Evolutionary conservation across 73 alveolate genomes (phyloP).

Genomic region (Tetrahymena malaccensis): DNA sequence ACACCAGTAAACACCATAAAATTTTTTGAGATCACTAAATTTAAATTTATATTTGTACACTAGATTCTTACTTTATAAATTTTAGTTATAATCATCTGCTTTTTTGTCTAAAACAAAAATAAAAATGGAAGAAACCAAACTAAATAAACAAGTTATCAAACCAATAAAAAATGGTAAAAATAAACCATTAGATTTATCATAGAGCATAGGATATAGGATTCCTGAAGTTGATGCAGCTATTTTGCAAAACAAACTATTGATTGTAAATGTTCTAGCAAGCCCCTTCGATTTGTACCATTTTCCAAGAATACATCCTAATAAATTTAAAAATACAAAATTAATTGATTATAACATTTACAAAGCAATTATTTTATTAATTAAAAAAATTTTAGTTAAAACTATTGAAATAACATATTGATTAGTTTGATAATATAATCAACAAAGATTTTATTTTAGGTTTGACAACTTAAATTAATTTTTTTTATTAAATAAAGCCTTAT

Average conservation of each 20-base stretch:
- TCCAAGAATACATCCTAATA: not conserved
- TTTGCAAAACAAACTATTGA: not conserved
- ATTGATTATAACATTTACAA: too few relatives aligned
- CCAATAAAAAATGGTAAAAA: not conserved
- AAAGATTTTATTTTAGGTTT: too few relatives aligned
- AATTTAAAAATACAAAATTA: not conserved
- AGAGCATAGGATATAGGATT: not conserved
- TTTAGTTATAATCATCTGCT: not conserved
- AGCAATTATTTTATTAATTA: too few relatives aligned
- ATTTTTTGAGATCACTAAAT: not conserved
- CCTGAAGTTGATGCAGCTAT: not conserved
- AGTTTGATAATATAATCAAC: too few relatives aligned
- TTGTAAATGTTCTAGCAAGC: not conserved
- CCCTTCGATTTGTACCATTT: not conserved
- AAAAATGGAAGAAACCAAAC: not conserved
- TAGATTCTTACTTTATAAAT: not conserved
- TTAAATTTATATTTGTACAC: not conserved
- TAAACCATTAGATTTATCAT: not conserved
- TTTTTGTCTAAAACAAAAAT: not conserved
- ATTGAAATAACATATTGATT: too few relatives aligned
- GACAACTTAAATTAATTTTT: too few relatives aligned
- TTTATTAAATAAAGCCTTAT: too few relatives aligned
- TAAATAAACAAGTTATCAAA: not conserved
- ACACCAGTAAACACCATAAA: not conserved
- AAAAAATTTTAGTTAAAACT: too few relatives aligned